A percentile compares a stretch with the other conserved stretches of the same genome.
These are phyloP conservation scores for Blepharisma japonicum DNA, from an alignment of 73 alveolate species.

Conservation along the genomic window DNA sequence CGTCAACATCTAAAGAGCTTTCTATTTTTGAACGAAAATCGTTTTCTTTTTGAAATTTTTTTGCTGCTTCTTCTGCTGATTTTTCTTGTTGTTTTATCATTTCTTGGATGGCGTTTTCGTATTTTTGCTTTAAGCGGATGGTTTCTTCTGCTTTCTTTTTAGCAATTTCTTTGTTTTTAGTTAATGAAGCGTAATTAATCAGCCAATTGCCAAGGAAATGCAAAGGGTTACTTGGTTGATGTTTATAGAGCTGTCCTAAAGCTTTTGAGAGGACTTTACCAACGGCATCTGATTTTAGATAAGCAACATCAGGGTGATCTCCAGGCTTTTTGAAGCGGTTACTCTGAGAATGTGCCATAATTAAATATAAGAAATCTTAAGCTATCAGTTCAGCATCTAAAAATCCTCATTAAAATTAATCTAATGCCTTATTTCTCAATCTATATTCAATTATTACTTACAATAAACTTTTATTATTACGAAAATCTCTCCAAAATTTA, in stretches of 20 bases:
- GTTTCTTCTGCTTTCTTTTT: conserved; percentile 48
- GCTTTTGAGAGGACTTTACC: conserved; percentile 75
- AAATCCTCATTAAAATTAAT: too few species aligned
- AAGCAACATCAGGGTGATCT: conserved; percentile 47
- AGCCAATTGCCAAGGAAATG: conserved; percentile 90
- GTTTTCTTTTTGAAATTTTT: conserved; percentile 47
- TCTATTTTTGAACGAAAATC: conserved; percentile 37
- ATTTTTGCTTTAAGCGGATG: conserved; percentile 37
- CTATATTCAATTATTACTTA: too few species aligned
- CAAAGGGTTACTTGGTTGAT: conserved; percentile 84
- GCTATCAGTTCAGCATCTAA: too few species aligned
- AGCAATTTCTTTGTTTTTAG: conserved; percentile 25
- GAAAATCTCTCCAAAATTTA: not conserved
- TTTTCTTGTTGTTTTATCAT: conserved; percentile 45
- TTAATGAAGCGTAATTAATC: conserved; percentile 64
- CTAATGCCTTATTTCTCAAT: too few species aligned
- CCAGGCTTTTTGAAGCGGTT: not conserved
- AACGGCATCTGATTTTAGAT: conserved; percentile 59
- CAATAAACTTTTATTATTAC: too few species aligned
- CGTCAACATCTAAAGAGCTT: conserved; percentile 52
- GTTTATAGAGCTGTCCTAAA: conserved; percentile 71
- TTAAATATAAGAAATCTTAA: too few species aligned
- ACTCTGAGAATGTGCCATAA: too few species aligned
- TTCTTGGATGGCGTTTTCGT: conserved; percentile 32
- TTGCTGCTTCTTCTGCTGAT: conserved; percentile 51